phyloP scores from a whole-genome alignment of 208 protist genomes.

The Crithidia acanthocephali region DNA sequence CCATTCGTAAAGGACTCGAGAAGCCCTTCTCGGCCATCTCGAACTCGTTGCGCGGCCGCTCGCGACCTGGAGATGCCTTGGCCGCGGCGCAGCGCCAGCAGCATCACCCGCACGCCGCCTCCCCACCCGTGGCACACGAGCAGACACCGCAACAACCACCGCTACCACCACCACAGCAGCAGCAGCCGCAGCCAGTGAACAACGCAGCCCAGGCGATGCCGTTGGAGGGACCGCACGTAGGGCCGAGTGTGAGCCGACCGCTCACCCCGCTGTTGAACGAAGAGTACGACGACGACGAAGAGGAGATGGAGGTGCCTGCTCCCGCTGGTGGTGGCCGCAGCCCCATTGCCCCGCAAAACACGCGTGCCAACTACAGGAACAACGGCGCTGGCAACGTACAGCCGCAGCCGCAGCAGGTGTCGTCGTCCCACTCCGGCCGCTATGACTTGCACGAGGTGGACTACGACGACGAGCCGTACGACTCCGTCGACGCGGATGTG shows the following conservation, averaged over 20 bases:
- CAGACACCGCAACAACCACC: not conserved
- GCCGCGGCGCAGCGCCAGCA: not conserved
- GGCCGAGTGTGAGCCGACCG: conserved; percentile 33
- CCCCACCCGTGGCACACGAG: not conserved
- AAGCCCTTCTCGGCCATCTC: conserved; percentile 11
- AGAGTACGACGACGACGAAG: conserved; percentile 22
- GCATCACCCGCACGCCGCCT: not conserved
- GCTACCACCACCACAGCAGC: conserved; percentile 2
- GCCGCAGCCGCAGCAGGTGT: conserved; percentile 1
- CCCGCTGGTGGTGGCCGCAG: conserved; percentile 2
- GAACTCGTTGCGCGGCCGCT: conserved; percentile 17
- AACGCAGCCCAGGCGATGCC: not conserved
- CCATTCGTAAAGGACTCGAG: conserved; percentile 2
- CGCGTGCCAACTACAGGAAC: not conserved
- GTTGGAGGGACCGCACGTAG: conserved; percentile 22
- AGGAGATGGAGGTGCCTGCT: not conserved
- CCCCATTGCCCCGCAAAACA: not conserved
- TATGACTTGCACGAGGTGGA: conserved; percentile 41
- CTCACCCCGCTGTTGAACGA: conserved; percentile 32
- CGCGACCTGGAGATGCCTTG: conserved; percentile 1
- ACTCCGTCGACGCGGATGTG: conserved; percentile 9
- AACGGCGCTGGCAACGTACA: not conserved
- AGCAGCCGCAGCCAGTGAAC: conserved; percentile 4
- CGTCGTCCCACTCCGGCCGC: conserved; percentile 17
- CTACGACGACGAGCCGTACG: conserved; percentile 32